phyloP scores from a whole-genome alignment of 768 basidiomycete species.

The Rhodosporidiobolus odoratus region DNA sequence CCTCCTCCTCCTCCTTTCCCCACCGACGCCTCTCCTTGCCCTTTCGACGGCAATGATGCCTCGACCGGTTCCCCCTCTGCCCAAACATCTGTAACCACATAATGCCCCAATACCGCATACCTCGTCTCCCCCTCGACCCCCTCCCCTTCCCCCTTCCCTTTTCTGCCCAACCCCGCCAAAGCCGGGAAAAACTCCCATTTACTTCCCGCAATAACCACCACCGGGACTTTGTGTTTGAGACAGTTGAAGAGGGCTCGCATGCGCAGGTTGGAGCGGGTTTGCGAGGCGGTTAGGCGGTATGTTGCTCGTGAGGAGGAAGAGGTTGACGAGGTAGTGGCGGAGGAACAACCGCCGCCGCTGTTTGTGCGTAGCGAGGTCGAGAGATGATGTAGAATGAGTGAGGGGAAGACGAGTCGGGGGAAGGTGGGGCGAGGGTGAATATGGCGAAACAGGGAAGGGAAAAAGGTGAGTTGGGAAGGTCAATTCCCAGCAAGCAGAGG shows the following conservation, averaged over 20 bases:
- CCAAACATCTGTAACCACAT: slow-evolving; percentile 26
- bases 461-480: background rate
- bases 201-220: slow-evolving; percentile 28
- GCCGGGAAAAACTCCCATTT: slow-evolving; percentile 16
- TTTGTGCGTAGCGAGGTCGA: too few relatives aligned
- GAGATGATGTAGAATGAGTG: too few relatives aligned
- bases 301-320: background rate
- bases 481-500: background rate
- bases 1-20: background rate
- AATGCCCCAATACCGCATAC: slow-evolving; percentile 27
- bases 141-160: background rate
- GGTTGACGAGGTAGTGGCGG: background rate
- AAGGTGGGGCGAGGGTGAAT: too few relatives aligned
- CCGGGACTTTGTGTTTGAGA: slow-evolving; percentile 8
- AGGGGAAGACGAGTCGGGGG: too few relatives aligned
- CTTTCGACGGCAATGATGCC: background rate
- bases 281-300: slow-evolving; percentile 13
- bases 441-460: background rate
- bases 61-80: slow-evolving; percentile 18
- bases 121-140: background rate
- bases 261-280: slow-evolving; percentile 8
- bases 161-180: background rate
- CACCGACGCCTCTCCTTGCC: too few relatives aligned
- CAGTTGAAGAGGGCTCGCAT: slow-evolving; percentile 34
- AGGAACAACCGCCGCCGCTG: slow-evolving; percentile 30